phyloP scores from a whole-genome alignment of 2,329 filamentous ascomycete species.

The Chrysoporthe austroafricana region DNA sequence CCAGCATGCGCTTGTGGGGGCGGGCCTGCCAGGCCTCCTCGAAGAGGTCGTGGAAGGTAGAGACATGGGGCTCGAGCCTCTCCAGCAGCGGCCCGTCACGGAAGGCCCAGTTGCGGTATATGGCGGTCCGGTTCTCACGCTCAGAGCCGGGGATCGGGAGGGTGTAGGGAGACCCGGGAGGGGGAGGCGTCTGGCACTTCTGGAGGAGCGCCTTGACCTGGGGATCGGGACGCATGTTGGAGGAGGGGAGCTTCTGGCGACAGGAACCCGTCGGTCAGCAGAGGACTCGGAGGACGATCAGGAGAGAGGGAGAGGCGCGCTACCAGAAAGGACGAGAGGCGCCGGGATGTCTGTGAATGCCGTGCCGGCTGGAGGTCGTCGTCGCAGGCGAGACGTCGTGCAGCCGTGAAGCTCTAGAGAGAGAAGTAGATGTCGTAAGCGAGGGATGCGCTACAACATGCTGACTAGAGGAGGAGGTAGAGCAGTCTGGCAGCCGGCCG shows the following conservation, averaged over 20 bases:
- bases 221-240: slow-evolving; percentile 39
- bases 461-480: neutral
- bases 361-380: neutral
- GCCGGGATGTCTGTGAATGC: neutral
- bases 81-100: slow-evolving; percentile 71
- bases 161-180: slow-evolving; percentile 77
- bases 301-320: neutral
- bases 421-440: neutral
- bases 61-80: slow-evolving; percentile 71
- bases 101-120: slow-evolving; percentile 85
- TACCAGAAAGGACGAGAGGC: neutral
- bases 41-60: slow-evolving; percentile 81
- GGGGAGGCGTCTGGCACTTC: slow-evolving; percentile 65
- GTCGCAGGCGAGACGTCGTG: neutral
- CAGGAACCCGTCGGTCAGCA: no score
- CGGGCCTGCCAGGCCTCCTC: slow-evolving; percentile 66
- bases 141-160: slow-evolving; percentile 77
- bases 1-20: slow-evolving; percentile 75
- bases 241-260: neutral
- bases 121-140: slow-evolving; percentile 69
- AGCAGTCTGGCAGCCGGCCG: neutral
- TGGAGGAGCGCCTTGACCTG: slow-evolving; percentile 47
- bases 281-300: neutral
- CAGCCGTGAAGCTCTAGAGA: neutral
- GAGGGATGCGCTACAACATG: neutral